A percentile compares a stretch with the other conserved stretches of the same genome.
phyloP scores from a whole-genome alignment of 371 early-diverging fungal genomes.

The Dentiscutata heterogama region DNA sequence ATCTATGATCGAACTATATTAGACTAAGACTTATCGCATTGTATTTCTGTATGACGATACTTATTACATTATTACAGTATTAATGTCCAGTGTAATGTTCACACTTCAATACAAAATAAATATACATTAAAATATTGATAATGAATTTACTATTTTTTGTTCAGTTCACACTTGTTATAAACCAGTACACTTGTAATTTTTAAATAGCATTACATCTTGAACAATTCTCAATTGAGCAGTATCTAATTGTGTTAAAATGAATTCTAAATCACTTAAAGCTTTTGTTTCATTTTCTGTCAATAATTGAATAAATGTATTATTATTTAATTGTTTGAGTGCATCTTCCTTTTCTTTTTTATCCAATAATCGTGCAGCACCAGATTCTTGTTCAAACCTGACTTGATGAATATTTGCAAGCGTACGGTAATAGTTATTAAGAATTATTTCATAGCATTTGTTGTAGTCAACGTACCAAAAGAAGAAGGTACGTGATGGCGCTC shows the following conservation, averaged over 20 bases:
- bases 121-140: too few species aligned
- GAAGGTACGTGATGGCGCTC: conserved; percentile 86
- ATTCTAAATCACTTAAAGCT: conserved; percentile 6
- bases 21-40: too few species aligned
- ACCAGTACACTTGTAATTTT: background rate
- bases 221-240: conserved; percentile 27
- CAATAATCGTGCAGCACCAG: background rate
- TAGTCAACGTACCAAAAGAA: conserved; percentile 85
- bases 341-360: conserved; percentile 29
- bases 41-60: too few species aligned
- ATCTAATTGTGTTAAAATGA: conserved; percentile 16
- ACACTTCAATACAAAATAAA: too few species aligned
- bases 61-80: too few species aligned
- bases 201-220: conserved; percentile 14
- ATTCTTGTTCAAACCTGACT: conserved; percentile 26
- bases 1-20: too few species aligned
- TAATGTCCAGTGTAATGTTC: too few species aligned
- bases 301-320: background rate
- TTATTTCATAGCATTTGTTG: conserved; percentile 66
- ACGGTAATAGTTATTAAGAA: conserved; percentile 72
- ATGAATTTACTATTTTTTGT: too few species aligned
- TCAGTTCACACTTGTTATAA: too few species aligned
- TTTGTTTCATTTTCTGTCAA: conserved; percentile 16
- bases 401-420: conserved; percentile 72
- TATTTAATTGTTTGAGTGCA: conserved; percentile 26